phyloP scores from a whole-genome alignment of 2,329 filamentous ascomycete genomes.

The Coleophoma cylindrospora region DNA sequence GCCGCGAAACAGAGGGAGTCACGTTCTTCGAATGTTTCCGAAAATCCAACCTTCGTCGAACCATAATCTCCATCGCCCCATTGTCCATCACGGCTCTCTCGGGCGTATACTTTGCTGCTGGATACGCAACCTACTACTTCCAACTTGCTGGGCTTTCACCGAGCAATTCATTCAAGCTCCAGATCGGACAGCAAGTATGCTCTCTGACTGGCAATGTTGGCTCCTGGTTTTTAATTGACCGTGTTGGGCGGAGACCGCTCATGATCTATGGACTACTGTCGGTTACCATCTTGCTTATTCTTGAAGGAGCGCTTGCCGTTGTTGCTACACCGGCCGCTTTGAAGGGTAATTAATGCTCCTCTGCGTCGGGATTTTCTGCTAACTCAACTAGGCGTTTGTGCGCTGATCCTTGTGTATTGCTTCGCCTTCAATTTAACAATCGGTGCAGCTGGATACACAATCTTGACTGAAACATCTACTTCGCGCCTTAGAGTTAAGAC shows the following conservation, averaged over 20 bases:
- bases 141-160: conserved; percentile 32
- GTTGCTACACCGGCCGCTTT: neutral
- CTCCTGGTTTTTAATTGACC: conserved; percentile 12
- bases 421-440: conserved; percentile 28
- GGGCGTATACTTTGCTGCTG: conserved; percentile 27
- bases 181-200: conserved; percentile 29
- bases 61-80: conserved; percentile 12
- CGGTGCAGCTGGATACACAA: conserved; percentile 25
- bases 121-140: conserved; percentile 33
- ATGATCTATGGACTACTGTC: conserved; percentile 3
- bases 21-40: conserved; percentile 13
- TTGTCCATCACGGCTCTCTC: conserved; percentile 7
- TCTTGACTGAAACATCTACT: conserved; percentile 17
- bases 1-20: conserved; percentile 20
- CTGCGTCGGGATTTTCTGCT: too few species aligned
- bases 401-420: conserved; percentile 6
- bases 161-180: conserved; percentile 28
- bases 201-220: conserved; percentile 28
- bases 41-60: conserved; percentile 13
- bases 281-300: conserved; percentile 3
- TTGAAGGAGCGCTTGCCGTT: conserved; percentile 3
- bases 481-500: conserved; percentile 18
- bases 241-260: conserved; percentile 5
- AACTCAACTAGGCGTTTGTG: neutral
- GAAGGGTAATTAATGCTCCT: neutral